Evolutionary conservation across 441 rosid genomes (phyloP).

Genomic region (Corymbia citriodora): DNA sequence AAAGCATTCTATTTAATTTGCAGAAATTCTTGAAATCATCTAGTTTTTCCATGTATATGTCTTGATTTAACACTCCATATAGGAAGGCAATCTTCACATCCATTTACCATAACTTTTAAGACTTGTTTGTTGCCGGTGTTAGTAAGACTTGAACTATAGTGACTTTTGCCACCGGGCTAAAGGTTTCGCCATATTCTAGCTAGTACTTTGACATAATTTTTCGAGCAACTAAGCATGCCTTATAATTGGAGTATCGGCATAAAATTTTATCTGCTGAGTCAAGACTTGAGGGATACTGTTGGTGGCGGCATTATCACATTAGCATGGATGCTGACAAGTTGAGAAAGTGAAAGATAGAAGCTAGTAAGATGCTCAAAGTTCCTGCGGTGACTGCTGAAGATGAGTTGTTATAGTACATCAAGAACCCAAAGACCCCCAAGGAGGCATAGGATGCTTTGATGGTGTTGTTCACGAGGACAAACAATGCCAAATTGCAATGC

Average conservation of each 20-base stretch:
- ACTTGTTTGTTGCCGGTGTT: neutral
- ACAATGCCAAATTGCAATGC: neutral
- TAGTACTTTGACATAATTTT: rapidly evolving
- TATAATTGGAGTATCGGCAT: neutral
- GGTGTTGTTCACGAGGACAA: neutral
- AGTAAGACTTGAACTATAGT: neutral
- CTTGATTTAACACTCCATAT: neutral
- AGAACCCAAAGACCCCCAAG: rapidly evolving
- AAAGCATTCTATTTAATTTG: neutral
- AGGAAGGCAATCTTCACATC: neutral
- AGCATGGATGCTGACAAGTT: neutral
- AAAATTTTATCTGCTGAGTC: neutral
- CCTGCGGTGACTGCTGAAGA: rapidly evolving
- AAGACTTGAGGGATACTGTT: neutral
- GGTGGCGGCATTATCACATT: rapidly evolving
- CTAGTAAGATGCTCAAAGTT: rapidly evolving
- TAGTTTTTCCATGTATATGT: neutral
- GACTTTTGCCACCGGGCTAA: neutral
- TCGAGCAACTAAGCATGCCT: neutral
- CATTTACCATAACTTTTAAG: neutral
- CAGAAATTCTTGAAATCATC: neutral
- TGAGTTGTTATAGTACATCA: rapidly evolving
- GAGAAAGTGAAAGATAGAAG: neutral
- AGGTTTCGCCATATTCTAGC: neutral
- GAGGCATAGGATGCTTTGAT: neutral